Evolutionary conservation across 805 yeast genomes (phyloP).

Genomic region (Monosporozyma yasuniensis): DNA sequence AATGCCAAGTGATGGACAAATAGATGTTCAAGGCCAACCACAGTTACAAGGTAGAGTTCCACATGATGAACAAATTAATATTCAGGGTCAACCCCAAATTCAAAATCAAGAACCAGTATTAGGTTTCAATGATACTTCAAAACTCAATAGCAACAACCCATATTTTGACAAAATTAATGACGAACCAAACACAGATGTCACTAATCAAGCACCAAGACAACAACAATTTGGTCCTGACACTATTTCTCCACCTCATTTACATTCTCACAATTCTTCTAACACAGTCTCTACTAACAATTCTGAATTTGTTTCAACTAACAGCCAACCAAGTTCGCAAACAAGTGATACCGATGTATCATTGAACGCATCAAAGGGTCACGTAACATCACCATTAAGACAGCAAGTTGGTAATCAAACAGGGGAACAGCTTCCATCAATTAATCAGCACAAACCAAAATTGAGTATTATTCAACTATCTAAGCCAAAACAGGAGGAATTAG

Average conservation of each 20-base stretch:
- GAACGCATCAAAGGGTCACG: neutral
- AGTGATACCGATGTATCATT: neutral
- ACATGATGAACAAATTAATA: neutral
- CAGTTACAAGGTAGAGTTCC: neutral
- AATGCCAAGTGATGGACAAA: neutral
- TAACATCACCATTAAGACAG: constrained; percentile 9
- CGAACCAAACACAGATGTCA: neutral
- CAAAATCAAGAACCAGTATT: neutral
- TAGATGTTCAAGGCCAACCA: constrained; percentile 1
- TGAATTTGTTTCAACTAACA: neutral
- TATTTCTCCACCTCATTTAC: neutral
- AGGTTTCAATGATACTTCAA: neutral
- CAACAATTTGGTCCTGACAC: neutral
- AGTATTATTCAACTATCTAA: constrained; percentile 21
- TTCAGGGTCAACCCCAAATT: neutral
- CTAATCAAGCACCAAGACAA: neutral
- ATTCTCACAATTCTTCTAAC: neutral
- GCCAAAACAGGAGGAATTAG: constrained; percentile 19
- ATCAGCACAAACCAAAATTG: constrained; percentile 10
- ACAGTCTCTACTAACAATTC: neutral
- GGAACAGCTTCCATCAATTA: neutral
- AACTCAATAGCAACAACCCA: neutral
- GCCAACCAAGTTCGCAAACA: neutral
- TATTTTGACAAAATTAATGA: neutral
- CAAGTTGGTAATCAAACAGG: constrained; percentile 3